These are phyloP conservation scores for Solioccasus polychromus DNA, from an alignment of 768 basidiomycete genomes.

Conservation along the genomic window DNA sequence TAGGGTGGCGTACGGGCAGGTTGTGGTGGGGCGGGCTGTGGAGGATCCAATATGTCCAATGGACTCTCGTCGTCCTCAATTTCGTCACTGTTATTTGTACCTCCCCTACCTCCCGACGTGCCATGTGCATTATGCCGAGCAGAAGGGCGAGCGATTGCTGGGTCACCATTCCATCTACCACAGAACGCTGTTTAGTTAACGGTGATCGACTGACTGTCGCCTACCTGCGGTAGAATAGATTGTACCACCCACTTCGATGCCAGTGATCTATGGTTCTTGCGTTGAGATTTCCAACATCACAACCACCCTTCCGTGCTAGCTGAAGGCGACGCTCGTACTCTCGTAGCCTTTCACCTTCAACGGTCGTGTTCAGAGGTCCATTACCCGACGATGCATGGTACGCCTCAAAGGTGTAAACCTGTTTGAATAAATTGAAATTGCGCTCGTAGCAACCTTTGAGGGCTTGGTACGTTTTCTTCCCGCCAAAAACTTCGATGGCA, in stretches of 20 bases:
- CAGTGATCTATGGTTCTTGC: constrained; percentile 77
- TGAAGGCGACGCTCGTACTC: constrained; percentile 74
- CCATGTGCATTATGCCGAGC: constrained; percentile 35
- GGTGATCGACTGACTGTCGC: constrained; percentile 5
- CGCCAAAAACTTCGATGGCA: constrained; percentile 64
- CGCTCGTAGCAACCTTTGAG: constrained; percentile 84
- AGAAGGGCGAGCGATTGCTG: constrained; percentile 51
- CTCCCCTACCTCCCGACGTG: constrained; percentile 25
- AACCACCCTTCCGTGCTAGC: constrained; percentile 59
- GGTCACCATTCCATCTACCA: constrained; percentile 64
- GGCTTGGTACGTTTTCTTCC: constrained; percentile 80
- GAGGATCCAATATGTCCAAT: constrained; percentile 39
- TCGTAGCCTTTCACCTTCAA: constrained; percentile 62
- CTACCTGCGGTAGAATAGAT: constrained; percentile 66
- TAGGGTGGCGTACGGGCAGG: constrained; percentile 21
- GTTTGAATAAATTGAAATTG: constrained; percentile 82
- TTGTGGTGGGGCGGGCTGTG: constrained; percentile 30
- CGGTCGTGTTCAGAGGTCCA: constrained; percentile 38
- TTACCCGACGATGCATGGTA: constrained; percentile 37
- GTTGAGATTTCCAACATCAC: constrained; percentile 71
- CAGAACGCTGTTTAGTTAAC: constrained; percentile 3
- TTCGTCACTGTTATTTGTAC: constrained; percentile 38
- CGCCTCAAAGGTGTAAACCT: constrained; percentile 70
- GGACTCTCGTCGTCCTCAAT: constrained; percentile 52
- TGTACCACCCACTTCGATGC: constrained; percentile 77